Evolutionary conservation across 1,284 basidiomycete genomes (phyloP).

Genomic region (Meira nashicola): DNA sequence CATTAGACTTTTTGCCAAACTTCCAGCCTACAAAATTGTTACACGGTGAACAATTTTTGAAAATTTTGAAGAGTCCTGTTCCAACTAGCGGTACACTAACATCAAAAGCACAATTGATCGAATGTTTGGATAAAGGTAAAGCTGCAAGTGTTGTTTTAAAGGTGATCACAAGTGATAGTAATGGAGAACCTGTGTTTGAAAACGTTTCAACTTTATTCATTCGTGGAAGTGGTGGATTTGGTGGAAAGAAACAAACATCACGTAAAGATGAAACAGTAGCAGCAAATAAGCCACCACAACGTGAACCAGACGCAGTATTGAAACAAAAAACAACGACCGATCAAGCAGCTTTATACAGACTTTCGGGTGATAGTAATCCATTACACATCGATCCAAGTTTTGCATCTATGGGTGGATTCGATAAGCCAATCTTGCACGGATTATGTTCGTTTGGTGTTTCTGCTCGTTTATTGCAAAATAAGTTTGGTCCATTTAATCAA

Average conservation of each 20-base stretch:
- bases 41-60: conserved; percentile 92
- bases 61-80: conserved; percentile 68
- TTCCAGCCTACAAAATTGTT: conserved; percentile 92
- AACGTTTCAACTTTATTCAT: conserved; percentile 89
- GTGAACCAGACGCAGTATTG: conserved; percentile 46
- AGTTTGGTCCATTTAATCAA: conserved; percentile 79
- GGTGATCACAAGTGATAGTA: conserved; percentile 50
- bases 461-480: conserved; percentile 85
- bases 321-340: conserved; percentile 43
- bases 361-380: conserved; percentile 87
- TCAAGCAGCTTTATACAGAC: conserved; percentile 68
- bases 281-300: conserved; percentile 68
- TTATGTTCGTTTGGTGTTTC: conserved; percentile 90
- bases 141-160: conserved; percentile 34
- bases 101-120: conserved; percentile 70
- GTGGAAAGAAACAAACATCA: conserved; percentile 77
- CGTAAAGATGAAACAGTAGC: conserved; percentile 89
- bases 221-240: conserved; percentile 90
- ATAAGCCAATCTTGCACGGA: conserved; percentile 69
- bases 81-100: conserved; percentile 76
- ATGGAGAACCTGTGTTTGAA: conserved; percentile 80
- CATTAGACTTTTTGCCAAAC: conserved; percentile 84
- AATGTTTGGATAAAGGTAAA: conserved; percentile 62
- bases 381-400: conserved; percentile 91
- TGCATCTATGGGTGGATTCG: conserved; percentile 88